Evolutionary conservation across 2,329 filamentous ascomycete species (phyloP), one percentile per base, ranked within the genome.

Genomic region (Clarireedia sp.): DNA sequence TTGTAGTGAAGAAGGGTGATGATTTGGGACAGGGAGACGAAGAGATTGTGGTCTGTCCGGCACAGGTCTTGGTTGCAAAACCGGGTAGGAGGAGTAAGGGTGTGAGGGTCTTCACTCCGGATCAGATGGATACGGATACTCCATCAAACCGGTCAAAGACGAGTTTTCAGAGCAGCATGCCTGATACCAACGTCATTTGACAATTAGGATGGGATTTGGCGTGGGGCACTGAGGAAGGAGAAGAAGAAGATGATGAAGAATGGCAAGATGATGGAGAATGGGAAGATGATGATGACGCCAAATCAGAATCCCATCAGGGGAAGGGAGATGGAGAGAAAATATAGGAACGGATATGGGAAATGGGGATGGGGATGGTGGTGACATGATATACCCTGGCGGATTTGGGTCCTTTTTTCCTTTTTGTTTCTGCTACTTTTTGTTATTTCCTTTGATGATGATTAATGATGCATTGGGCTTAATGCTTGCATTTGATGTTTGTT

Each of bases 1-100:
- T 97, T 1, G 92, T 99, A 17, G 89, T 97, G 65, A 96, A 96
- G 75, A 95, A 94, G 75, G 92, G 91, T 52, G 89, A 95, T 66
- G 92, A 97, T 68, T 76, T 78, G 41, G 94, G 91, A 23, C 80
- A 86, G 52, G 92, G 91, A 54, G 90, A 96, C 54, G 90, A 96
- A 63, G 91, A 97, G 76, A 89, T 95, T 61, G 91, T 97, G 47
- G 90, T 99, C 45, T 95, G 87, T 68, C 92, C 92, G 9, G 94
- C 95, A 6, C 92, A 97, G 71, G 94, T 99, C 37, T 80, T 97
- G 58, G 82, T 96, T 44, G 87, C 86, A 1, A 69, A 66, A 54
- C 57, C 63, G n/a, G 67, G 66, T 55, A 24, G 24, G n/a, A 50
- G 68, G 54, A n/a, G 37, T 16, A 43, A 37, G 16, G 52, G 52